Evolutionary conservation across 345 rosid genomes (phyloP), one percentile per base, ranked within the genome.

Genomic region (Tarenaya hassleriana): DNA sequence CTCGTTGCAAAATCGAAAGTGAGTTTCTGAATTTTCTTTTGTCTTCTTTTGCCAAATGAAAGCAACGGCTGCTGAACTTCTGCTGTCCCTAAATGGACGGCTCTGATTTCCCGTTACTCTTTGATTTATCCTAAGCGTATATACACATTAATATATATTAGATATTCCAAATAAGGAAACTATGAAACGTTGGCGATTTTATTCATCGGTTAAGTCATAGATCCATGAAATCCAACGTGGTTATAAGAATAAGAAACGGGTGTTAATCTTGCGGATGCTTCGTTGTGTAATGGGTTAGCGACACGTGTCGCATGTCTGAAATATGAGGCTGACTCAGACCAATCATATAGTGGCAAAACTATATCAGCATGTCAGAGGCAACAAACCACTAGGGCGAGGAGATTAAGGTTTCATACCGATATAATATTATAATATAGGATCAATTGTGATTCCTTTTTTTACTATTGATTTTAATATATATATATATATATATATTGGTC

Each of bases 371-470:
- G 90, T 84, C 73, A 52, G 66, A 54, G 70, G 37, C 69, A 76
- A 65, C 95, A 86, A 79, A 74, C 81, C 89, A 76, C 70, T 68
- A 46, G 71, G 73, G 86, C 94, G 94, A 86, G 57, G 75, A 72
- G 64, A 67, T 86, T 86, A 90, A 90, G 97, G 97, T 77, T 75
- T 79, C 79, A 59, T 67, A 44, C 5, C 13, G 48, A 33, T 7
- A 44, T 27, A 53, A 51, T 48, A 43, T 27, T 47, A 4, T 41
- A 35, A 41, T 24, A 50, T 48, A 20, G 34, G 50, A 61, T n/a
- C n/a, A n/a, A n/a, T n/a, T n/a, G n/a, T n/a, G 27, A 39, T 37
- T 53, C 16, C 50, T 47, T 47, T 50, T 38, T 64, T 49, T 62
- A n/a, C n/a, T n/a, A n/a, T n/a, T n/a, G n/a, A n/a, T n/a, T n/a